Base-by-base conservation (phyloP, 495 filamentous ascomycete species). In the Cudoniella acicularis region DNA sequence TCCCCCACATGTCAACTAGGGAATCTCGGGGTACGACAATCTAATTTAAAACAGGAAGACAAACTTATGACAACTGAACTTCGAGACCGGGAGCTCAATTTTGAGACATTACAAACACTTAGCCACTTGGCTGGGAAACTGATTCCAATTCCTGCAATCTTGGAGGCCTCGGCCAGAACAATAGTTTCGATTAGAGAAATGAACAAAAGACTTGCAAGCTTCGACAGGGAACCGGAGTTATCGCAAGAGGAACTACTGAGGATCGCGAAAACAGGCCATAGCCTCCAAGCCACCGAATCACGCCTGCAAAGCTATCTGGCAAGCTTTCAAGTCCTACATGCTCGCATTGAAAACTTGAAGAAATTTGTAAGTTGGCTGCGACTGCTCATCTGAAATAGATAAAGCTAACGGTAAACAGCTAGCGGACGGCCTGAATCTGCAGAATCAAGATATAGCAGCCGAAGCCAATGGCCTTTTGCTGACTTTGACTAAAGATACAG, bases 401-500 rank as follows among this genome's bases (percentile, higher is more conserved):
- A 22, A 4, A 3, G 25, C 17, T 52, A 10, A 52, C 23, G 17
- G 13, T 52, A 17, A 26, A n/a, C 6, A 47, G 54, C 54, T 57
- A 10, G 47, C 46, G 16, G 54, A 23, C 10, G 47, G 22, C 11
- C 41, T 62, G 2, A 57, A 62, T 20, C 27, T 62, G 18, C 17
- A 62, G 36, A 62, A 41, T 40, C 60, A 62, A 55, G 27, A 13
- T 3, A 57, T 36, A 26, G 18, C 60, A 1, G 48, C 45, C 10
- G 43, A 62, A 24, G 51, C 52, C 9, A 62, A 57, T 53, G 16
- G 49, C 10, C 26, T 52, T 41, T 26, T 62, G 10, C 23, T 47
- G 18, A 57, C 13, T 20, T 42, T 62, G 18, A 62, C 60, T 0
- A 62, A 62, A 47, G 54, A 62, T 27, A 62, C 54, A 3, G 54